These are phyloP conservation scores for Agastache rugosa DNA, from an alignment of 257 asterid genomes.

Conservation along the genomic window DNA sequence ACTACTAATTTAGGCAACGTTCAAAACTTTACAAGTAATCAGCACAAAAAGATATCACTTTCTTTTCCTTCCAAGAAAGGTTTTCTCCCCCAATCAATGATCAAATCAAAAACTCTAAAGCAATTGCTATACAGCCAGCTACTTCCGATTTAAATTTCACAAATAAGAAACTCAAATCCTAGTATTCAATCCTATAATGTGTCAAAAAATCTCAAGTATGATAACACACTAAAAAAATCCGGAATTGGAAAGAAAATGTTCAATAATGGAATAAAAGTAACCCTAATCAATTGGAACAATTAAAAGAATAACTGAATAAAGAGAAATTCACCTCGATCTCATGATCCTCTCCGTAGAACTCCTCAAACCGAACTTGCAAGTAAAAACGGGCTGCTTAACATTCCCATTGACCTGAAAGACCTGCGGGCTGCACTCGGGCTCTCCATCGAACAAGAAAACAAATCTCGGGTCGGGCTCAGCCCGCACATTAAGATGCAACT, in stretches of 20 bases:
- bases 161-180: not conserved
- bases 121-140: not conserved
- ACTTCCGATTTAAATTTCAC: not conserved
- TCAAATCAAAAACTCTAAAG: not conserved
- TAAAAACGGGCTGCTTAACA: conserved; percentile 84
- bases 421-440: conserved; percentile 98
- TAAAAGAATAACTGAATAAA: not conserved
- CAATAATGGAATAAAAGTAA: not conserved
- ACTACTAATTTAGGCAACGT: not conserved
- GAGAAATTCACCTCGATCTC: conserved; percentile 75
- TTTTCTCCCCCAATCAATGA: not conserved
- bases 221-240: not conserved
- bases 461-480: conserved; percentile 97
- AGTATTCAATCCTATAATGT: not conserved
- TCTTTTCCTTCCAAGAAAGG: not conserved
- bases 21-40: not conserved
- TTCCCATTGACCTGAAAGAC: conserved; percentile 95
- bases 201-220: not conserved
- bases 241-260: not conserved
- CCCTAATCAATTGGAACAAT: not conserved
- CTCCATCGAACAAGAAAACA: conserved; percentile 90
- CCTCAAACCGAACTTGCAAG: conserved; percentile 90
- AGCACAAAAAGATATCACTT: not conserved
- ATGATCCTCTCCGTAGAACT: conserved; percentile 61
- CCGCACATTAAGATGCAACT: conserved; percentile 69